Base-by-base conservation (phyloP, 2,329 filamentous ascomycete genomes). In the Aspergillus aculeatinus region DNA sequence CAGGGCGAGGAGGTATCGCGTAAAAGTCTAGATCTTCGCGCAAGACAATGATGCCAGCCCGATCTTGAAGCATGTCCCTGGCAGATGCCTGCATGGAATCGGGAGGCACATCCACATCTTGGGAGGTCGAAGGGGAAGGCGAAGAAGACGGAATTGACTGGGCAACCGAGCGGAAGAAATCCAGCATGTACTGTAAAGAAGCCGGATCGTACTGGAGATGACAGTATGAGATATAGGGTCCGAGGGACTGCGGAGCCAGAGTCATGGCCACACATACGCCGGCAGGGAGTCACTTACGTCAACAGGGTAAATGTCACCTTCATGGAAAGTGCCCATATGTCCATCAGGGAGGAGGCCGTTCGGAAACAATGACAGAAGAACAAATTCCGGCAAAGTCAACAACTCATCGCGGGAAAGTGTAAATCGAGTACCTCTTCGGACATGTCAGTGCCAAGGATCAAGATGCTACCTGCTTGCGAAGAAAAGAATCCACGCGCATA, bases 11-110 rank as follows among this genome's bases (percentile, higher is more conserved):
- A 35, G 95, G 95, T 64, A 99, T 98, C 50, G 88, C 92, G 74
- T 99, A 99, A 74, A 99, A 99, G 77, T 99, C 95, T 49, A 99
- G 84, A 71, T 99, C 95, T 76, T 99, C 95, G 51, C 95, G 85
- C 63, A 99, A 81, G 39, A 99, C 95, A 70, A 99, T 99, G 77
- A 99, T 99, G 19, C 95, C 95, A 19, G 95, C 95, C 56, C 95
- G 84, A 68, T 93, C 87, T 83, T 96, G 83, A 70, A 95, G 76
- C 89, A 92, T 87, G 81, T 96, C 84, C 80, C 88, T 79, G 70
- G 88, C 84, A 67, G 84, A 87, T 62, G 82, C 83, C 70, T 87
- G 87, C 76, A 91, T 83, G 4, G 90, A 87, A 74, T 96, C 92
- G 63, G 90, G 87, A 82, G 86, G 68, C 62, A 85, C 80, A 62